phyloP scores from a whole-genome alignment of 441 rosid genomes.

The Gossypium schwendimanii region DNA sequence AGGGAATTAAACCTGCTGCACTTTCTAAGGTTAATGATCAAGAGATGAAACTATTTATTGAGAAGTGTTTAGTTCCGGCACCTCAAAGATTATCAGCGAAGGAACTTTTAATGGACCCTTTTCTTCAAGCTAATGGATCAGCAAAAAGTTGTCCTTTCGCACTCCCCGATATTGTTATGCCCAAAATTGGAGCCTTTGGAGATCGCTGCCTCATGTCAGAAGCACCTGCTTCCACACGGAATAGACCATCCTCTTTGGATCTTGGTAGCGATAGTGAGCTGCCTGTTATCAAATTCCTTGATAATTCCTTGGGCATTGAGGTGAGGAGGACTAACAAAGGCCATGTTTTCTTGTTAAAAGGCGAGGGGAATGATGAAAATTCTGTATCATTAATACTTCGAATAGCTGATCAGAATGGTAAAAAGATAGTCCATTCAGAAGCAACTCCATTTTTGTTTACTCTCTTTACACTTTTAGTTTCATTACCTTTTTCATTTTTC shows the following conservation, averaged over 20 bases:
- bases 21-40: constrained; percentile 49
- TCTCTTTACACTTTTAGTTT: background rate
- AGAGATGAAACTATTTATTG: constrained; percentile 50
- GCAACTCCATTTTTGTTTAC: background rate
- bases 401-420: constrained; percentile 51
- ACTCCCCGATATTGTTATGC: constrained; percentile 58
- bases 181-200: constrained; percentile 58
- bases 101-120: constrained; percentile 52
- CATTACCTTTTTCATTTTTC: background rate
- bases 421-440: constrained; percentile 6
- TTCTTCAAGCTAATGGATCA: constrained; percentile 51
- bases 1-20: constrained; percentile 71
- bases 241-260: constrained; percentile 33
- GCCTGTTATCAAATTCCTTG: constrained; percentile 38
- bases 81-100: constrained; percentile 55
- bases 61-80: constrained; percentile 59
- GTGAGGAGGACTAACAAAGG: constrained; percentile 46
- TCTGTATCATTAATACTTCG: constrained; percentile 62
- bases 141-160: constrained; percentile 40
- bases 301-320: constrained; percentile 38
- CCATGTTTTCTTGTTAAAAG: constrained; percentile 48
- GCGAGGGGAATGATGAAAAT: constrained; percentile 53
- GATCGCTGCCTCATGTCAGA: constrained; percentile 70
- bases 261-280: constrained; percentile 41
- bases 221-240: constrained; percentile 41